Conservation (phyloP, 306 rosid genomes). For the Fragaria iinumae region DNA sequence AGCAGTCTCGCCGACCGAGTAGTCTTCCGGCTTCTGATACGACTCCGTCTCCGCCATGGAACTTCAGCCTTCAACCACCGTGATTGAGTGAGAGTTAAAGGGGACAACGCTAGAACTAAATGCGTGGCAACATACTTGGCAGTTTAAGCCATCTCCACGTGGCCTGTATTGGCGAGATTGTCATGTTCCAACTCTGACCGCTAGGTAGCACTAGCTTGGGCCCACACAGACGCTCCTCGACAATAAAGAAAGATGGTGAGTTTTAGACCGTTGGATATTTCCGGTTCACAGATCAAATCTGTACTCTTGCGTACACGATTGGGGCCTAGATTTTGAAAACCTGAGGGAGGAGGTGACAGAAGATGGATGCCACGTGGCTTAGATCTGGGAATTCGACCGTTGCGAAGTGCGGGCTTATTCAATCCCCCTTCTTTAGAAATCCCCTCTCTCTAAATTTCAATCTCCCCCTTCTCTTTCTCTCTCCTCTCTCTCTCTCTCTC, state of each 20-base stretch:
- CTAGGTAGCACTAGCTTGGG: no score
- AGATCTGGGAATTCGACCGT: conserved; percentile 76
- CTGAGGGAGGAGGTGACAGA: background rate
- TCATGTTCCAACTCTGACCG: background rate
- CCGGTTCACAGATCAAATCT: background rate
- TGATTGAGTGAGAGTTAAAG: no score
- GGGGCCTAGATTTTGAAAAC: conserved; percentile 39
- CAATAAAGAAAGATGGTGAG: background rate
- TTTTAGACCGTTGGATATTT: background rate
- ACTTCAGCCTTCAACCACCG: no score
- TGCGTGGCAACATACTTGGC: no score
- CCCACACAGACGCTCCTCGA: background rate
- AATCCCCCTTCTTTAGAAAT: conserved; percentile 9
- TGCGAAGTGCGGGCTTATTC: conserved; percentile 33
- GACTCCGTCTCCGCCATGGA: background rate
- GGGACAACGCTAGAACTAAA: background rate
- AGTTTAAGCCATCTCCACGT: no score
- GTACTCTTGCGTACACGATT: background rate
- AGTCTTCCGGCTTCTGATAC: background rate
- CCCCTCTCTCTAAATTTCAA: background rate
- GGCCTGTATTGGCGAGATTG: background rate
- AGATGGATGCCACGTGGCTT: conserved; percentile 61
- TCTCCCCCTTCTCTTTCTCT: conserved; percentile 11
- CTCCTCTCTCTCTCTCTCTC: conserved; percentile 21
- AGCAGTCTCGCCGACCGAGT: conserved; percentile 2